Conservation (phyloP, 2,329 filamentous ascomycete genomes). For the Diaporthe aspalathi region DNA sequence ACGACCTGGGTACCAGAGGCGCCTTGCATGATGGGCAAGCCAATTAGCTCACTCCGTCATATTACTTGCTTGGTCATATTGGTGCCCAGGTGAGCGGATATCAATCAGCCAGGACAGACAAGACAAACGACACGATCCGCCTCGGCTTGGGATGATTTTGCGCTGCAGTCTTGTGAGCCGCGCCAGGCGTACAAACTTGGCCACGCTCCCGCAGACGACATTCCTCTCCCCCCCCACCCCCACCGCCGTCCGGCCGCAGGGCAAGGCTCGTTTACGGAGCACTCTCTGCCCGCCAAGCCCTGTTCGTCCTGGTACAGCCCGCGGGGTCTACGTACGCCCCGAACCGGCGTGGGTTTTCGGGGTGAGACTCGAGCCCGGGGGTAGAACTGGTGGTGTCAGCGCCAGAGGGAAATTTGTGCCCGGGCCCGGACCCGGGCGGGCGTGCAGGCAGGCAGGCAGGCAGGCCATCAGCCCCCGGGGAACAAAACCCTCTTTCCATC, state of each 20-base stretch:
- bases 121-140: background rate
- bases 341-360: slow-evolving; percentile 15
- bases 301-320: background rate
- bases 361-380: slow-evolving; percentile 10
- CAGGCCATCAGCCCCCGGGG: background rate
- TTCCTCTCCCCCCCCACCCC: background rate
- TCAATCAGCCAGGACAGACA: background rate
- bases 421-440: background rate
- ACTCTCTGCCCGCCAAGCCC: background rate
- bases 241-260: background rate
- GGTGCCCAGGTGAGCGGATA: background rate
- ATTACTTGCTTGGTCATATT: background rate
- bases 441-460: background rate
- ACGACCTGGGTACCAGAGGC: background rate
- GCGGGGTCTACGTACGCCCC: slow-evolving; percentile 17
- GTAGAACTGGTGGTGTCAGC: no score
- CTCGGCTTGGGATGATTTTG: background rate
- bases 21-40: background rate
- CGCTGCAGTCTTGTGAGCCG: background rate
- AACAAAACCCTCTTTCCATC: background rate
- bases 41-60: background rate
- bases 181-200: background rate
- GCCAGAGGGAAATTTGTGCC: no score
- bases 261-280: background rate
- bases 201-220: background rate